Base-by-base conservation (phyloP, 306 rosid genomes). In the Glycyrrhiza uralensis region DNA sequence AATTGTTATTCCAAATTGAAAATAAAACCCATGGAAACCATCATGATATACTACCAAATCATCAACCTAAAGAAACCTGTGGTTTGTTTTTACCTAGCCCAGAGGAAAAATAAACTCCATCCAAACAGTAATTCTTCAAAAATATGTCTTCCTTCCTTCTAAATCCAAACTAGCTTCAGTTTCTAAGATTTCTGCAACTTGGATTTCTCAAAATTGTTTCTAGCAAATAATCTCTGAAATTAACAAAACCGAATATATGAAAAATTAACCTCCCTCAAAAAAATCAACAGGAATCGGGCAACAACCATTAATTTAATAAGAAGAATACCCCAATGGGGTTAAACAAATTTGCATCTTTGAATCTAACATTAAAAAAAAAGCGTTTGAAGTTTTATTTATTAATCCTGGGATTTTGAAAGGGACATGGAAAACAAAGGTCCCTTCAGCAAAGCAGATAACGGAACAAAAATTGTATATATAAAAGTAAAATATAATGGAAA, bases 261-360 rank as follows among this genome's bases (percentile, higher is more conserved):
- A 69, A 62, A 74, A 56, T 18, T 6, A 24, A 63, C 54, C 19
- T n/a, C 9, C 18, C 17, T 0, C 45, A 38, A 8, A 19, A 33
- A 11, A 3, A 15, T 1, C 29, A 41, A n/a, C 19, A 33, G 20
- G 14, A 77, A 77, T 41, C 58, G 61, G 6, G 18, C 49, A 46
- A 39, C 0, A 13, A 19, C 55, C 46, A 63, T 7, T 41, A 39
- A 62, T 47, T 39, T 1, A 65, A 41, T 47, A 12, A 11, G 38
- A 39, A 15, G 59, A 42, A 19, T 13, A 24, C 11, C 26, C 41
- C 26, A 42, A 5, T 8, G 59, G 66, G 51, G 23, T 65, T 2
- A 19, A 26, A 19, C 39, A 73, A 73, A 72, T 36, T 46, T 41
- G 69, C 56, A 79, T 56, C 75, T 51, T 61, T 41, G 61, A 78